Conservation (phyloP, 2,329 filamentous ascomycete genomes). For the Fusarium subglutinans region DNA sequence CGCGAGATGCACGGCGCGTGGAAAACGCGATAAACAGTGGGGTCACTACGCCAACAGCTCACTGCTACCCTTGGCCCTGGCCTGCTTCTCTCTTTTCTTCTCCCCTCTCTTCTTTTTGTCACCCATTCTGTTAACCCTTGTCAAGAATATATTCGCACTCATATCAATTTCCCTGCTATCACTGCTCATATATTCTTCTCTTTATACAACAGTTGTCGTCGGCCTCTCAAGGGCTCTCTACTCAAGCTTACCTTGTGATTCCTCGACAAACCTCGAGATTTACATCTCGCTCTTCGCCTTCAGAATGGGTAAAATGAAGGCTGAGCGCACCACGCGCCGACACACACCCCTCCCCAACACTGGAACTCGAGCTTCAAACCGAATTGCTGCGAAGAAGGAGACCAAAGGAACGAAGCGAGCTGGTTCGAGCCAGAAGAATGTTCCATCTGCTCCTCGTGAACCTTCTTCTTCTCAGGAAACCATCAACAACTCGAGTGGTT, state of each 20-base stretch:
- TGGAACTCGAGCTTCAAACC: not conserved
- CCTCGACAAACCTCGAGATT: not conserved
- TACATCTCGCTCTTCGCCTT: not conserved
- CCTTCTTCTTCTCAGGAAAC: not conserved
- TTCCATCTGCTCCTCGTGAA: not conserved
- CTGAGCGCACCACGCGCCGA: not conserved
- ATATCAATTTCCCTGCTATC: not conserved
- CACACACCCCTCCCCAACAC: not conserved
- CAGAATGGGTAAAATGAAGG: constrained; percentile 17
- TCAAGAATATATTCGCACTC: constrained; percentile 14
- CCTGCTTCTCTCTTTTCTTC: not conserved
- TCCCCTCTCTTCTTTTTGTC: constrained; percentile 6
- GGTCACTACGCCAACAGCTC: not conserved
- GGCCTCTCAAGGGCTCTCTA: not conserved
- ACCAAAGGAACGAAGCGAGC: not conserved
- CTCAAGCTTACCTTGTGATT: not conserved
- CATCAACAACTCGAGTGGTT: not conserved
- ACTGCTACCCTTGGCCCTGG: too few relatives aligned
- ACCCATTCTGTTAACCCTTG: not conserved
- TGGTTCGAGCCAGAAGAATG: not conserved
- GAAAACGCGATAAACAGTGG: not conserved
- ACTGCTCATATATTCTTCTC: not conserved
- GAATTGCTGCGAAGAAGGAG: not conserved
- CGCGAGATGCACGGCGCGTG: not conserved
- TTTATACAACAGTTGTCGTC: constrained; percentile 2